phyloP scores from a whole-genome alignment of 1,284 basidiomycete genomes.

The Clitocybe nebularis region DNA sequence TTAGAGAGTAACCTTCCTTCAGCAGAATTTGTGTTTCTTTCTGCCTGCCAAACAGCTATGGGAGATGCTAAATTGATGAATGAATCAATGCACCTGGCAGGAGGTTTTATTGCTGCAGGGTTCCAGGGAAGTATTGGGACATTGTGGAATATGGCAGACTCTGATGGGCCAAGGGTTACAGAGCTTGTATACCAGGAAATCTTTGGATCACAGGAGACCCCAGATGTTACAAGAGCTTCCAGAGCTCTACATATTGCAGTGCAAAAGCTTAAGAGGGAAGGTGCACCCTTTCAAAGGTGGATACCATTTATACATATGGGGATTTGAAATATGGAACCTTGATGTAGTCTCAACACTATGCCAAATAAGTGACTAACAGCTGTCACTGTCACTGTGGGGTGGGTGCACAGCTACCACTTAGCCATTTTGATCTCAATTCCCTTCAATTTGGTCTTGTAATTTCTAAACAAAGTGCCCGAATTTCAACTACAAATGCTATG shows the following conservation, averaged over 20 bases:
- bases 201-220: slow-evolving; percentile 11
- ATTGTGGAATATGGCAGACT: slow-evolving; percentile 18
- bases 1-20: slow-evolving; percentile 9
- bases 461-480: too few species aligned
- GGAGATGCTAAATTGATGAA: slow-evolving; percentile 17
- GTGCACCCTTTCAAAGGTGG: slow-evolving; percentile 20
- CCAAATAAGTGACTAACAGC: too few species aligned
- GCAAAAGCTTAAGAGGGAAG: slow-evolving; percentile 13
- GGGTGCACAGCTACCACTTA: too few species aligned
- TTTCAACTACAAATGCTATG: too few species aligned
- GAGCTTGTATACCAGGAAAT: neutral
- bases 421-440: too few species aligned
- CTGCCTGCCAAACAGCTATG: slow-evolving; percentile 24
- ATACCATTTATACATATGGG: slow-evolving; percentile 25
- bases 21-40: slow-evolving; percentile 23
- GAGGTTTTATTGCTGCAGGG: slow-evolving; percentile 24
- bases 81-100: slow-evolving; percentile 23
- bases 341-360: too few species aligned
- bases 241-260: slow-evolving; percentile 20
- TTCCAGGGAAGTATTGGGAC: slow-evolving; percentile 23
- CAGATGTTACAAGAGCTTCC: slow-evolving; percentile 15
- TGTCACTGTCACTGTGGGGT: too few species aligned
- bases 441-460: too few species aligned
- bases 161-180: slow-evolving; percentile 5
- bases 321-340: too few species aligned